These are phyloP conservation scores for Penicillium crystallinum DNA, from an alignment of 495 filamentous ascomycete genomes.

Conservation along the genomic window DNA sequence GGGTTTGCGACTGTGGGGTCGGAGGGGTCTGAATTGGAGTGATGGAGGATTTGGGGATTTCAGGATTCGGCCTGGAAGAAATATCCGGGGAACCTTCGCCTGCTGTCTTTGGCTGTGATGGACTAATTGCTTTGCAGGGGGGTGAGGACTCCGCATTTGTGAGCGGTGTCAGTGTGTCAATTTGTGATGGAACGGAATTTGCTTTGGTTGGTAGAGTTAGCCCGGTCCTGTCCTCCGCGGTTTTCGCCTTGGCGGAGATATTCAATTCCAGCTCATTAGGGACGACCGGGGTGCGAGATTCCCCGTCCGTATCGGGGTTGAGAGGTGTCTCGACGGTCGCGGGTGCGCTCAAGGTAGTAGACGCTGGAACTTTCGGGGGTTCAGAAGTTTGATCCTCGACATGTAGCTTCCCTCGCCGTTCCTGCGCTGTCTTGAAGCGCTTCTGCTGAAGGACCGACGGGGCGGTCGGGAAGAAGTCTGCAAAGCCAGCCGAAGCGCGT, in stretches of 20 bases:
- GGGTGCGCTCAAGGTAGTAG: conserved; percentile 11
- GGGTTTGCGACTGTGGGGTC: conserved; percentile 52
- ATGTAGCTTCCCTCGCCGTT: conserved; percentile 26
- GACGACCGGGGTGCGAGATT: conserved; percentile 11
- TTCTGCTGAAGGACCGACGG: conserved; percentile 60
- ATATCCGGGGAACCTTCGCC: conserved; percentile 19
- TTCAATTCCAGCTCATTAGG: conserved; percentile 57
- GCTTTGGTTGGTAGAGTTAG: conserved; percentile 14
- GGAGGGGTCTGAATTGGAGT: conserved; percentile 48
- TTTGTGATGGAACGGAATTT: conserved; percentile 43
- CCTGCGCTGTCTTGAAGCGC: conserved; percentile 39
- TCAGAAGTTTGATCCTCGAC: conserved; percentile 18
- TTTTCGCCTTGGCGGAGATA: conserved; percentile 57
- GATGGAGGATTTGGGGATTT: conserved; percentile 29
- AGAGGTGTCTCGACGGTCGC: conserved; percentile 11
- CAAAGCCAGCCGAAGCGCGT: conserved; percentile 77
- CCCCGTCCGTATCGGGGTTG: conserved; percentile 1
- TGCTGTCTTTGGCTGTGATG: conserved; percentile 35
- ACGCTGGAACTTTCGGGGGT: background rate
- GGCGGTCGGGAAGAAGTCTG: conserved; percentile 85
- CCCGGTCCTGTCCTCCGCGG: conserved; percentile 28
- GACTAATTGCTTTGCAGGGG: conserved; percentile 52
- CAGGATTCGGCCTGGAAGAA: conserved; percentile 9
- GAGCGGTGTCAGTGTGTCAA: conserved; percentile 66
- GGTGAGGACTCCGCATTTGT: conserved; percentile 75